Evolutionary conservation across 2,329 filamentous ascomycete species (phyloP), one percentile per base, ranked within the genome.

Genomic region (Pestalotiopsis sp.): DNA sequence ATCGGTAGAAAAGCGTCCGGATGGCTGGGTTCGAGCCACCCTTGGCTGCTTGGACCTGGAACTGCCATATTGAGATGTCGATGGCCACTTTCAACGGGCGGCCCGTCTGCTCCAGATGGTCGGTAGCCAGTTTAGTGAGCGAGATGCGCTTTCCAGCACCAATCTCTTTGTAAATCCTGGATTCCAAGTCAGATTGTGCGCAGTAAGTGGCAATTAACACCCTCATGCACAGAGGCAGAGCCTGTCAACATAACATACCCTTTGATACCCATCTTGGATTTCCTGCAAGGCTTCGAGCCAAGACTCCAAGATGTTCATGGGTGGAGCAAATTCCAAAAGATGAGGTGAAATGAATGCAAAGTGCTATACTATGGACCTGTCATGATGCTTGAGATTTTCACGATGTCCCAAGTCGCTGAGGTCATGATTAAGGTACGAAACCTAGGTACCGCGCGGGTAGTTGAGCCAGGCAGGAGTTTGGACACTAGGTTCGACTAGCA

Each of bases 61-160:
- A 98, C 59, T 97, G 92, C 96, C 96, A 99, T 77, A 99, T 98
- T 2, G 94, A 94, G 73, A 97, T 92, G 78, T 99, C 96, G 72
- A 99, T 92, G 52, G 96, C 96, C 61, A 99, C 86, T 56, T 95
- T 91, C 56, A 98, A 84, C 0, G 95, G 95, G 1, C 91, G 87
- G 27, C 88, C 87, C 12, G 89, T 90, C 66, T 86, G 81, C 75
- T 94, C 89, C 72, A 97, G 88, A 73, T 93, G 91, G 62, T 94
- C 89, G 60, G 94, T 86, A 38, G 95, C 92, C 65, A 98, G 87
- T 77, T 93, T 97, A 41, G 93, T 90, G 11, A 99, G 86, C 20
- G 96, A 92, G 67, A 97, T 85, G 69, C 95, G 89, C 76, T 92
- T 86, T 67, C 94, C 94, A 9, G 90, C 83, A 56, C 95, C 95